Base-by-base conservation (phyloP, 2,329 filamentous ascomycete genomes). In the Cladophialophora bantiana region DNA sequence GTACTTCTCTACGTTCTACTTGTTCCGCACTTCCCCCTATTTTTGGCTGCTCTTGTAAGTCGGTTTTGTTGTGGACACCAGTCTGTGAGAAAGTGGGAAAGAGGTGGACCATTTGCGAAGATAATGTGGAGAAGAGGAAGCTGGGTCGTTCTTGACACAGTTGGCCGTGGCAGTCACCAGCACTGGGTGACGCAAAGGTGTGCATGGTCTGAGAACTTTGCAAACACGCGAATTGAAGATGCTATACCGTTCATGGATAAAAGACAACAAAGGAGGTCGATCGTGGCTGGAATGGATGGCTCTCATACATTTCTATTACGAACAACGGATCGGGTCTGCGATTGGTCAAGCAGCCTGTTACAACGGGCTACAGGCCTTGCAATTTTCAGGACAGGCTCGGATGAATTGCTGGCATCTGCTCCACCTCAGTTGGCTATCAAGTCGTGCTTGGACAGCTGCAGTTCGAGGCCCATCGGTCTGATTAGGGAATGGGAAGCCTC, bases 41-140 rank as follows among this genome's bases (percentile, higher is more conserved):
- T 53, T 74, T 75, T 81, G 78, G 10, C 61, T 36, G 7, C 4
- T 20, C 34, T 53, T 18, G 36, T 32, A 54, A n/a, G 40, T 15
- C n/a, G 18, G 7, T 50, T 18, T n/a, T 7, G 45, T 54, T 32
- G 18, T 48, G 35, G 13, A 36, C 3, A 31, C 20, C 9, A 13
- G 5, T 62, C 15, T 32, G 60, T 15, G 18, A 18, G 40, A 15
- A 57, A 35, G n/a, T 7, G 6, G n/a, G 34, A 45, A 54, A 62
- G 31, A 38, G 42, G 12, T 48, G 56, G 45, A 40, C 10, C 48
- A 34, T 13, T 18, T 26, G 40, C 42, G 20, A 56, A 5, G 26
- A 34, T 7, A 48, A 50, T 5, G 12, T 59, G 59, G 32, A 48
- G 42, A 32, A 36, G 31, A 58, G 35, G 35, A 31, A 6, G 34